These are phyloP conservation scores for Pilatotrama ljubarskyi DNA, from an alignment of 768 basidiomycete genomes.

Conservation along the genomic window DNA sequence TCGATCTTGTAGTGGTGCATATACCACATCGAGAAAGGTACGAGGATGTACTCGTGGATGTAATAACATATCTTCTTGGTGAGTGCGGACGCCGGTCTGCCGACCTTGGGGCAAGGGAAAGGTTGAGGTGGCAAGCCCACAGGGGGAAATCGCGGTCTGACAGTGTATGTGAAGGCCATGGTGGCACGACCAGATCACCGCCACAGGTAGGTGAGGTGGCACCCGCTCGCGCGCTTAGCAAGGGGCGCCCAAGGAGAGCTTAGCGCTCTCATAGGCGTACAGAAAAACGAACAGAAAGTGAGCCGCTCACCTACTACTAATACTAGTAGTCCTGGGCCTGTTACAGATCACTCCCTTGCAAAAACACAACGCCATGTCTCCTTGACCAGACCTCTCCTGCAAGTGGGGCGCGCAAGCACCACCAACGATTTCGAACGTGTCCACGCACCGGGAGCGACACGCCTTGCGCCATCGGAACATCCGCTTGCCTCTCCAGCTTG, in stretches of 20 bases:
- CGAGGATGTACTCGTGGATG: constrained; percentile 1
- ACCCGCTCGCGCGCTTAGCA: not conserved
- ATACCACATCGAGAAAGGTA: not conserved
- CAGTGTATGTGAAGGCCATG: not conserved
- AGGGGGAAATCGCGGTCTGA: not conserved
- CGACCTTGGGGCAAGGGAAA: not conserved
- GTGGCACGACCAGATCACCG: not conserved
- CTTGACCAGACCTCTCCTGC: too few species aligned
- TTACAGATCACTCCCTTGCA: too few species aligned
- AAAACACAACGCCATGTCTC: not conserved
- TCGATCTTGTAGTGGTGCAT: not conserved
- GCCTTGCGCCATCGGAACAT: too few species aligned
- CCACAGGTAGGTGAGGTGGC: not conserved
- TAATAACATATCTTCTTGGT: constrained; percentile 3
- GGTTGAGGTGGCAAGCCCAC: not conserved
- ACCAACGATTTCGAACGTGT: too few species aligned
- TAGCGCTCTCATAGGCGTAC: too few species aligned
- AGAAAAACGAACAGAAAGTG: too few species aligned
- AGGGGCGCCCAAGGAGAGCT: too few species aligned
- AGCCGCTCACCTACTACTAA: too few species aligned
- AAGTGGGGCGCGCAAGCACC: too few species aligned
- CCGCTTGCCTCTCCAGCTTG: too few species aligned
- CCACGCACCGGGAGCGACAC: too few species aligned
- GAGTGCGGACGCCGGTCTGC: not conserved
- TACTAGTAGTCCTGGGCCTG: too few species aligned